Percentiles rank a stretch among this genome's conserved stretches.
These are phyloP conservation scores for Umbilicus rupestris DNA, from an alignment of 164 flowering plant genomes.

Conservation along the genomic window DNA sequence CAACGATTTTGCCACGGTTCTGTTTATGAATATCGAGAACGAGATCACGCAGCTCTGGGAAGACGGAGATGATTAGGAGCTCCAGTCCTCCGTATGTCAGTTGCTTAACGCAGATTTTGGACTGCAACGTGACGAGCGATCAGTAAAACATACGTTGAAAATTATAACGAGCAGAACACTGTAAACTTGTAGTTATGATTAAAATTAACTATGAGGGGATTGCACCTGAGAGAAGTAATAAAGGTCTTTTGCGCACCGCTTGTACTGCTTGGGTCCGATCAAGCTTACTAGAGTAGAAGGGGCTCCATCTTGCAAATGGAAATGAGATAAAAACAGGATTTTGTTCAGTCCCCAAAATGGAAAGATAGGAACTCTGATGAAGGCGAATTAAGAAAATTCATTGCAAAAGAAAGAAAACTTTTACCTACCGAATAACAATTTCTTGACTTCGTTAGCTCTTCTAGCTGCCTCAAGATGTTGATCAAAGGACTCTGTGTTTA, in stretches of 20 bases:
- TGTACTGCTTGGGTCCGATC: constrained; percentile 83
- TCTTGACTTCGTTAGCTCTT: constrained; percentile 81
- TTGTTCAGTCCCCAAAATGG: not conserved
- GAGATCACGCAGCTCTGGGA: constrained; percentile 78
- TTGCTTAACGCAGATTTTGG: constrained; percentile 79
- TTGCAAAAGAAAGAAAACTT: not conserved
- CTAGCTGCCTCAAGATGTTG: constrained; percentile 87
- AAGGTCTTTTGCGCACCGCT: constrained; percentile 77
- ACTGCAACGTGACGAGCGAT: constrained; percentile 32
- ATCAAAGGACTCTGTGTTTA: constrained; percentile 62
- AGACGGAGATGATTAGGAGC: constrained; percentile 55
- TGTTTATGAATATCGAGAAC: constrained; percentile 51
- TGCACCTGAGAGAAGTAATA: constrained; percentile 87
- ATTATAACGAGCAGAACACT: not conserved
- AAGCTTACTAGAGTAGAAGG: constrained; percentile 83
- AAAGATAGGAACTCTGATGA: not conserved
- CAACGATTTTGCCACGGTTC: constrained; percentile 19
- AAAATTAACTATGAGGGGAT: not conserved
- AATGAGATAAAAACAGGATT: not conserved
- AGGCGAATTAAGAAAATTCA: not conserved
- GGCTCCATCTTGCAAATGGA: constrained; percentile 52
- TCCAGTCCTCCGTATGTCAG: constrained; percentile 73
- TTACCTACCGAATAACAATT: constrained; percentile 70
- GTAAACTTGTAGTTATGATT: not conserved
- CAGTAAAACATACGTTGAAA: not conserved